A percentile compares a stretch with the other conserved stretches of the same genome.
phyloP scores from a whole-genome alignment of 2,329 filamentous ascomycete genomes.

The Microdochium nivale region DNA sequence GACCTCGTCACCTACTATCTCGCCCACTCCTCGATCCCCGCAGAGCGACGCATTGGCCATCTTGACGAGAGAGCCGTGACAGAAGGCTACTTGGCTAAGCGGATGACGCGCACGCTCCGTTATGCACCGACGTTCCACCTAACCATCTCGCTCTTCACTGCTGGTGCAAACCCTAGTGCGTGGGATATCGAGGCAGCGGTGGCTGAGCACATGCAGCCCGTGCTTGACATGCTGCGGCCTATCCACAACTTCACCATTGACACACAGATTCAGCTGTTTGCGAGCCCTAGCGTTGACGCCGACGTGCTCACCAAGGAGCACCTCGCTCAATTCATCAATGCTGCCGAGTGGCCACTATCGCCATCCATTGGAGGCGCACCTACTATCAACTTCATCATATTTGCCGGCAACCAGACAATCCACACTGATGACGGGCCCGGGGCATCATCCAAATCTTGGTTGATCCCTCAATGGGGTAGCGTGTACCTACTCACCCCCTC shows the following conservation, averaged over 20 bases:
- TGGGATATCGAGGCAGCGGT: slow-evolving; percentile 88
- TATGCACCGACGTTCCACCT: slow-evolving; percentile 92
- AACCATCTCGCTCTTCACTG: slow-evolving; percentile 90
- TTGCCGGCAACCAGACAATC: slow-evolving; percentile 73
- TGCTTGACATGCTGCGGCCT: slow-evolving; percentile 67
- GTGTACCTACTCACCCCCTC: slow-evolving; percentile 49
- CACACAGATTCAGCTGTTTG: slow-evolving; percentile 92
- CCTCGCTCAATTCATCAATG: slow-evolving; percentile 90
- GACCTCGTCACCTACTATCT: slow-evolving; percentile 72
- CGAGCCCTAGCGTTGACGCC: slow-evolving; percentile 55
- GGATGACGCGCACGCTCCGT: slow-evolving; percentile 77
- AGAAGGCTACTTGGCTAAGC: slow-evolving; percentile 40
- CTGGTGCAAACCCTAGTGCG: slow-evolving; percentile 65
- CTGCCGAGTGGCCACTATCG: slow-evolving; percentile 92
- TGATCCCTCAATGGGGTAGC: slow-evolving; percentile 91
- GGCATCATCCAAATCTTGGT: slow-evolving; percentile 60
- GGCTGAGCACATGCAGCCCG: slow-evolving; percentile 69
- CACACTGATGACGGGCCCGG: slow-evolving; percentile 29
- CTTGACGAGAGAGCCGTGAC: not conserved
- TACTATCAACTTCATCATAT: slow-evolving; percentile 93
- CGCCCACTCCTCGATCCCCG: slow-evolving; percentile 46
- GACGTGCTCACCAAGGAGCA: slow-evolving; percentile 73
- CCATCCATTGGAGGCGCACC: slow-evolving; percentile 89
- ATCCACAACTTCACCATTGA: slow-evolving; percentile 96
- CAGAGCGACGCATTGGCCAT: slow-evolving; percentile 17